Conservation (phyloP, 768 basidiomycete species). For the Hericium coralloides region DNA sequence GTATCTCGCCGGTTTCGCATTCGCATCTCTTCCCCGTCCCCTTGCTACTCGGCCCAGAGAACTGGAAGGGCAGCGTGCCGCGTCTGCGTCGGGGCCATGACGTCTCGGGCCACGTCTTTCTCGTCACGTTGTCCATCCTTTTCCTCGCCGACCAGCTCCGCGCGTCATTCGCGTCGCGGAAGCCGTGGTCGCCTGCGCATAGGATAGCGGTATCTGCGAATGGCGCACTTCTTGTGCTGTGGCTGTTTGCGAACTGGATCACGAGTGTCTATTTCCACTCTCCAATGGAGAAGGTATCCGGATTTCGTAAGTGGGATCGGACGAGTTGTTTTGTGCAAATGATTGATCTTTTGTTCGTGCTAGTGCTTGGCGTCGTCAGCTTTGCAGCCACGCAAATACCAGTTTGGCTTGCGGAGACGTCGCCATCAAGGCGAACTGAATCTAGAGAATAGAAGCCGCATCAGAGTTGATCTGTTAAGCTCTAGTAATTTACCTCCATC, state of each 20-base stretch:
- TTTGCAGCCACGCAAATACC: conserved; percentile 25
- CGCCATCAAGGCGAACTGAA: too few species aligned
- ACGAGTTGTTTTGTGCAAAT: not conserved
- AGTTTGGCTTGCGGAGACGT: not conserved
- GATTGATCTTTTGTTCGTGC: not conserved
- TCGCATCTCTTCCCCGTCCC: conserved; percentile 48
- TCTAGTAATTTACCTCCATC: too few species aligned
- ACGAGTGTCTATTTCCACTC: conserved; percentile 91
- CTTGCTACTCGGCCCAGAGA: conserved; percentile 26
- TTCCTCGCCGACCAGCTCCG: conserved; percentile 74
- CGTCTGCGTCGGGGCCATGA: conserved; percentile 79
- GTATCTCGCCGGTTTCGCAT: conserved; percentile 51
- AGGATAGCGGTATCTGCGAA: conserved; percentile 38
- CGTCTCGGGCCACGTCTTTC: conserved; percentile 88
- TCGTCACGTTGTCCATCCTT: conserved; percentile 70
- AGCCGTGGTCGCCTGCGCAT: conserved; percentile 35
- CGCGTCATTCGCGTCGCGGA: conserved; percentile 31
- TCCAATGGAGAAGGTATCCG: conserved; percentile 79
- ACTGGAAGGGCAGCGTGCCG: conserved; percentile 41
- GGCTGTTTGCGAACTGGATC: conserved; percentile 67
- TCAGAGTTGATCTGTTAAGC: too few species aligned
- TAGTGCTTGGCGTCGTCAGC: conserved; percentile 31
- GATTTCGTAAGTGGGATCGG: conserved; percentile 52
- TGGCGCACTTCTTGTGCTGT: conserved; percentile 43
- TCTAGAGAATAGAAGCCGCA: too few species aligned